Base-by-base conservation (phyloP, 768 basidiomycete species). In the Lentinus brumalis region DNA sequence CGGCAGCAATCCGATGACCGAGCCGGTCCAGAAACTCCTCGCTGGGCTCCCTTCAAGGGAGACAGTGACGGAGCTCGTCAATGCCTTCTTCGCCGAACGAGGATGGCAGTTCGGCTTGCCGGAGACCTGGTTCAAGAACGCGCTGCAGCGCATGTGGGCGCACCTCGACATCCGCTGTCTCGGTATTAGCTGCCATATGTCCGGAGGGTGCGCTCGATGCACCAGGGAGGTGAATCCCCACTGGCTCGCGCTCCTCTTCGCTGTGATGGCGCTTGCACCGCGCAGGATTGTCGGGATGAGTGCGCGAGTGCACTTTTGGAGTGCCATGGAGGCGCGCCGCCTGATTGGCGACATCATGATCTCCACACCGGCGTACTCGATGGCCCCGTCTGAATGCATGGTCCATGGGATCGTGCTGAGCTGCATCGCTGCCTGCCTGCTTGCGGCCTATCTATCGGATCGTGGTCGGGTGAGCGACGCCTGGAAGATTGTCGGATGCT, bases 41-140 rank as follows among this genome's bases (percentile, higher is more conserved):
- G 67, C 72, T 10, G 64, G 60, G 44, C 62, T 70, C 0, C 71
- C 69, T 14, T 54, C 66, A 9, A 66, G 65, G 15, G 42, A 12
- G 9, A 39, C 40, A n/a, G 26, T 50, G 35, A 61, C 71, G 6
- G n/a, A 38, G 45, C 66, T 67, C 53, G 52, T 72, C 53, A 57
- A 62, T 40, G 56, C 68, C 15, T 84, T 78, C 68, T 83, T 85
- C 70, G 61, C 69, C 18, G 74, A 79, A 47, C 71, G 75, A 51
- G 84, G 83, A 59, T 83, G 80, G 80, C 77, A 79, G 26, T 83
- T 78, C 54, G 81, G 81, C 11, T 77, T 84, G 30, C 80, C 82
- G 6, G 78, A 82, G 64, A 66, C 71, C 21, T 83, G 81, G 81
- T 81, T 84, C 66, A 73, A 70, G 41, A 61, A 69, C n/a, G 72